Evolutionary conservation across 1,284 basidiomycete species (phyloP).

Genomic region (Heterobasidion parviporum): DNA sequence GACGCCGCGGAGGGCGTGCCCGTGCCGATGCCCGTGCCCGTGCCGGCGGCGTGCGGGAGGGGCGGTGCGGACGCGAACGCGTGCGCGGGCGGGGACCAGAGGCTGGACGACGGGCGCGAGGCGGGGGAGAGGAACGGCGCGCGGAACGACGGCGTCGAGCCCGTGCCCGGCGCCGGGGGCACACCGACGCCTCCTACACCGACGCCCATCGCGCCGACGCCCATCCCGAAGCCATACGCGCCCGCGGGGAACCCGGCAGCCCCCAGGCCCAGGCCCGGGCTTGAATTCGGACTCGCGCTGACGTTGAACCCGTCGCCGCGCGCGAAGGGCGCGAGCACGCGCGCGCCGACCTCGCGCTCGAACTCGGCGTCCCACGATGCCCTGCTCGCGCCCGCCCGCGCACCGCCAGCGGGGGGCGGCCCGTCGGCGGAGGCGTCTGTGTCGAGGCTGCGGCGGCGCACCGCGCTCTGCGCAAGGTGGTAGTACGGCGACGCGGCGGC

Average conservation of each 20-base stretch:
- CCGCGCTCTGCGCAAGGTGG: neutral
- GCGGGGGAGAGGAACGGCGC: slow-evolving; percentile 61
- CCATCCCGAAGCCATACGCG: no score
- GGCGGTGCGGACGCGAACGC: slow-evolving; percentile 9
- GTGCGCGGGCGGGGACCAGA: slow-evolving; percentile 48
- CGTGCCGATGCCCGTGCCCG: slow-evolving; percentile 23
- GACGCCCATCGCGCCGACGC: no score
- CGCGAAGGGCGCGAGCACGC: slow-evolving; percentile 51
- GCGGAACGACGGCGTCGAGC: slow-evolving; percentile 40
- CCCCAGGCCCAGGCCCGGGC: no score
- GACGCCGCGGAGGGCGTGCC: slow-evolving; percentile 16
- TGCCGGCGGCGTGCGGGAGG: slow-evolving; percentile 20
- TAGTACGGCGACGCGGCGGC: neutral
- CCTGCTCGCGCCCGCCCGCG: neutral
- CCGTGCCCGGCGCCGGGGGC: neutral
- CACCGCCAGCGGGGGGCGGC: no score
- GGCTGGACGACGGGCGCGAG: slow-evolving; percentile 42
- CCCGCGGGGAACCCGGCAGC: no score
- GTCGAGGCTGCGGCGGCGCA: neutral
- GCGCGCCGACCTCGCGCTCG: slow-evolving; percentile 10
- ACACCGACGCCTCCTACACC: no score
- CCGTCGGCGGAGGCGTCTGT: neutral
- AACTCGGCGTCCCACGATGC: slow-evolving; percentile 12
- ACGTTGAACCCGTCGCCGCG: slow-evolving; percentile 7
- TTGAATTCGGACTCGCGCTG: neutral